These are phyloP conservation scores for Erodium chrysanthum DNA, from an alignment of 441 rosid species.

Conservation along the genomic window DNA sequence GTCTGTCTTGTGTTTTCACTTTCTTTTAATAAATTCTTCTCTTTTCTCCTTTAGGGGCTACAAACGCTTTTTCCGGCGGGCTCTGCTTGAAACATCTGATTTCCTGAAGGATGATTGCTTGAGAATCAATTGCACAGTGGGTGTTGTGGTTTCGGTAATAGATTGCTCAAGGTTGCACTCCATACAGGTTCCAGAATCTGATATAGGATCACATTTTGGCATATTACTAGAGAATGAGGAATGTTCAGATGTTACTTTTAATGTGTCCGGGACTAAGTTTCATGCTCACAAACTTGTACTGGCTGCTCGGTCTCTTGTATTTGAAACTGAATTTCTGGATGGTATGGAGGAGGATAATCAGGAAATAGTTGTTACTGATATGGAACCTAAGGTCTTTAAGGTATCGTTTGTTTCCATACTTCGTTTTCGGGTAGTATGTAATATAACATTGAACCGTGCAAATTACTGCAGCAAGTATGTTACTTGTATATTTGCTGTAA, in stretches of 20 bases:
- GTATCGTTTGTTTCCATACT: constrained; percentile 23
- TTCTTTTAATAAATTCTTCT: not conserved
- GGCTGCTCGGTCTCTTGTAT: constrained; percentile 90
- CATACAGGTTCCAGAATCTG: constrained; percentile 59
- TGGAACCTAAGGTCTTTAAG: constrained; percentile 81
- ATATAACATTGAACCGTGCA: constrained; percentile 8
- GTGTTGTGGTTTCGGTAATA: constrained; percentile 79
- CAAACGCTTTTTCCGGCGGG: constrained; percentile 72
- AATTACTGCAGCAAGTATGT: constrained; percentile 29
- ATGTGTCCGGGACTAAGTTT: constrained; percentile 67
- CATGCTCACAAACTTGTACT: constrained; percentile 83
- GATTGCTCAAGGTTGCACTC: constrained; percentile 76
- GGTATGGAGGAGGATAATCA: constrained; percentile 76
- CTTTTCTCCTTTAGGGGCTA: constrained; percentile 56
- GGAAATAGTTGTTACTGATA: constrained; percentile 64
- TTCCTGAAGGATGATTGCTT: constrained; percentile 75
- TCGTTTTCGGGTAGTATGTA: not conserved
- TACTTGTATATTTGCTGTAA: constrained; percentile 3
- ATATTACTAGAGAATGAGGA: constrained; percentile 63
- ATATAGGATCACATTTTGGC: constrained; percentile 74
- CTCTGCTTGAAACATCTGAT: constrained; percentile 66
- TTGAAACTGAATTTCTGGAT: constrained; percentile 91
- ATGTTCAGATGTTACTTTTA: constrained; percentile 61
- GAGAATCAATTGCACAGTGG: constrained; percentile 67
- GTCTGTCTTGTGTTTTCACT: not conserved